Conservation (phyloP, 2,329 filamentous ascomycete genomes). For the Cercospora canescens region DNA sequence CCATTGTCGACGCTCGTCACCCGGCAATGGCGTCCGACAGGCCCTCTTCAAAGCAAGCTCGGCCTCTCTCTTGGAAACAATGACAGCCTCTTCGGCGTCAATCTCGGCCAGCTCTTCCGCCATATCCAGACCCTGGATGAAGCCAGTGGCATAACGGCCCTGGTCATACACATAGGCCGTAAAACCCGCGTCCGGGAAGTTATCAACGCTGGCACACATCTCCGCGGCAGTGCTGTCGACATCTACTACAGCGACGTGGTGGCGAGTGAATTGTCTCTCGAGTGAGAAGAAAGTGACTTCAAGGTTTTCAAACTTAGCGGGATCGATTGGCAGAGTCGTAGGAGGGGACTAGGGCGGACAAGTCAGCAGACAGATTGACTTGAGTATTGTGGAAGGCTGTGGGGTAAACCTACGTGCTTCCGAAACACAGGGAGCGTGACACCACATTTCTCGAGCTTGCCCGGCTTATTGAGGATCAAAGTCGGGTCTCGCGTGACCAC, state of each 20-base stretch:
- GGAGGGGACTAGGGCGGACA: neutral
- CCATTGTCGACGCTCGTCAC: neutral
- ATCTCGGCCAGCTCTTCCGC: neutral
- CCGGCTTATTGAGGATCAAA: neutral
- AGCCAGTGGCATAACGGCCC: neutral
- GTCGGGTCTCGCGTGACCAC: neutral
- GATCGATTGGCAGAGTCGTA: neutral
- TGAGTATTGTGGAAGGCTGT: too few relatives aligned
- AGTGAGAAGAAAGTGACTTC: neutral
- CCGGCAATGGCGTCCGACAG: neutral
- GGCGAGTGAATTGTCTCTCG: neutral
- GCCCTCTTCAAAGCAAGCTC: neutral
- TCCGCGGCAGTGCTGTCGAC: neutral
- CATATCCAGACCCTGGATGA: neutral
- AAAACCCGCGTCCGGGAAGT: neutral
- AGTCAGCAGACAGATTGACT: too few relatives aligned
- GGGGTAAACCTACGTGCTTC: too few relatives aligned
- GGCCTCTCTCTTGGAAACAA: neutral
- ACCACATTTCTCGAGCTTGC: neutral
- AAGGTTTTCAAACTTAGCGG: neutral
- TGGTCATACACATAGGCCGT: neutral
- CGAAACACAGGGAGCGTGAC: neutral
- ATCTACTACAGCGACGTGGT: neutral
- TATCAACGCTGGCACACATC: neutral
- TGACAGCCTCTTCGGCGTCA: neutral